phyloP scores from a whole-genome alignment of 2,329 filamentous ascomycete species.

The Coleophoma cylindrospora region DNA sequence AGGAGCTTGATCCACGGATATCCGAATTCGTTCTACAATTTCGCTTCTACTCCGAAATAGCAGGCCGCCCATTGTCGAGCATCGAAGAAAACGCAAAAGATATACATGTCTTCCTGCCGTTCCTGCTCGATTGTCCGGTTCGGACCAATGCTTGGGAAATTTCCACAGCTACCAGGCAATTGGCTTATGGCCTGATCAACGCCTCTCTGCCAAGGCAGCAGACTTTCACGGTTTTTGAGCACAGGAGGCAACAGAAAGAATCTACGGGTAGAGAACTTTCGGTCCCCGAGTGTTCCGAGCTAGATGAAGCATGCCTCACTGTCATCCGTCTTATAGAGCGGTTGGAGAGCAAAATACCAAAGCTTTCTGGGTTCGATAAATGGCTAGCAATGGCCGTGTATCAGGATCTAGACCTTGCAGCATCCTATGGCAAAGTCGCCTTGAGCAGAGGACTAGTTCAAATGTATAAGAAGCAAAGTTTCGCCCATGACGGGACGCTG shows the following conservation, averaged over 20 bases:
- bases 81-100: conserved; percentile 14
- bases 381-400: conserved; percentile 22
- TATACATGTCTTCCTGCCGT: conserved; percentile 55
- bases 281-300: conserved; percentile 16
- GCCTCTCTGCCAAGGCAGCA: conserved; percentile 22
- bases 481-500: conserved; percentile 4
- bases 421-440: conserved; percentile 14
- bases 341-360: conserved; percentile 9
- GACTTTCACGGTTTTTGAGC: conserved; percentile 18
- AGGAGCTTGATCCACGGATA: conserved; percentile 39
- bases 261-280: conserved; percentile 20
- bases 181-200: conserved; percentile 51
- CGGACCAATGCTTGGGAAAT: conserved; percentile 53
- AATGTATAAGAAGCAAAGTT: background rate
- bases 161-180: conserved; percentile 41
- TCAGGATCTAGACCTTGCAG: conserved; percentile 23
- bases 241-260: conserved; percentile 19
- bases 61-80: conserved; percentile 16
- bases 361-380: conserved; percentile 7
- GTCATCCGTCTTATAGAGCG: conserved; percentile 11
- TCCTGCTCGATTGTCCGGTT: conserved; percentile 52
- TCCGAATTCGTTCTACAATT: conserved; percentile 45
- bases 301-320: conserved; percentile 16
- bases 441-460: conserved; percentile 8
- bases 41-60: conserved; percentile 11